Percentiles rank a stretch among this genome's conserved stretches.
Evolutionary conservation across 1,284 basidiomycete genomes (phyloP).

Genomic region (Ceratobasidium papillatum): DNA sequence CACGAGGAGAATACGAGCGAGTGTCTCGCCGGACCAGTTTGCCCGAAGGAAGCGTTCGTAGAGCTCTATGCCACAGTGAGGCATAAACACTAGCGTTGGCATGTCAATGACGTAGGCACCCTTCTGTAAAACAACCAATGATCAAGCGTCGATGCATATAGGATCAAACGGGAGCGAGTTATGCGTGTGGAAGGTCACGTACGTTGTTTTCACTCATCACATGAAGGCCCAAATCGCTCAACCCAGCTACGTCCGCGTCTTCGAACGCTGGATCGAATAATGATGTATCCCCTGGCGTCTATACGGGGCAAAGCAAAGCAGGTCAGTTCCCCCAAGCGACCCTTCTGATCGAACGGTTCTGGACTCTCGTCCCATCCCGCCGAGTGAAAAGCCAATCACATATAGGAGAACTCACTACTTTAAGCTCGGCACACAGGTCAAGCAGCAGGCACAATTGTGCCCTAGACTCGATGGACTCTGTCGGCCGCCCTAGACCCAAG

Average conservation of each 20-base stretch:
- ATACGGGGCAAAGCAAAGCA: conserved; percentile 46
- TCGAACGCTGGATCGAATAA: conserved; percentile 77
- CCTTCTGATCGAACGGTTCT: conserved; percentile 25
- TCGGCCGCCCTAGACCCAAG: conserved; percentile 75
- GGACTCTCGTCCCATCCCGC: neutral
- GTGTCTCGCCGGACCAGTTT: conserved; percentile 62
- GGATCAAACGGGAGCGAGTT: neutral
- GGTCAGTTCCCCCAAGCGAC: conserved; percentile 45
- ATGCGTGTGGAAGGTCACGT: conserved; percentile 51
- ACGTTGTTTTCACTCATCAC: conserved; percentile 63
- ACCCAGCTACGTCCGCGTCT: conserved; percentile 62
- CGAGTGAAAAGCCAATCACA: conserved; percentile 36
- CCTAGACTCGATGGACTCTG: conserved; percentile 65
- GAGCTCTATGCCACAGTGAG: conserved; percentile 74
- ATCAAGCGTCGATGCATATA: neutral
- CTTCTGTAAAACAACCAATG: conserved; percentile 42
- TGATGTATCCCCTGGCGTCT: conserved; percentile 62
- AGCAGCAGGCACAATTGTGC: conserved; percentile 73
- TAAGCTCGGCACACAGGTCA: conserved; percentile 60
- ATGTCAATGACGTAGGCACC: conserved; percentile 49
- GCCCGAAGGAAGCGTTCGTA: conserved; percentile 70
- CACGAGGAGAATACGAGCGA: conserved; percentile 56
- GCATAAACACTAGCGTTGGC: conserved; percentile 76
- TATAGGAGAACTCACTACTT: conserved; percentile 63
- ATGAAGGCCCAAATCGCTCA: conserved; percentile 60